Percentiles rank a stretch among this genome's conserved stretches.
phyloP scores from a whole-genome alignment of 2,329 filamentous ascomycete species.

The Fusarium sp. region DNA sequence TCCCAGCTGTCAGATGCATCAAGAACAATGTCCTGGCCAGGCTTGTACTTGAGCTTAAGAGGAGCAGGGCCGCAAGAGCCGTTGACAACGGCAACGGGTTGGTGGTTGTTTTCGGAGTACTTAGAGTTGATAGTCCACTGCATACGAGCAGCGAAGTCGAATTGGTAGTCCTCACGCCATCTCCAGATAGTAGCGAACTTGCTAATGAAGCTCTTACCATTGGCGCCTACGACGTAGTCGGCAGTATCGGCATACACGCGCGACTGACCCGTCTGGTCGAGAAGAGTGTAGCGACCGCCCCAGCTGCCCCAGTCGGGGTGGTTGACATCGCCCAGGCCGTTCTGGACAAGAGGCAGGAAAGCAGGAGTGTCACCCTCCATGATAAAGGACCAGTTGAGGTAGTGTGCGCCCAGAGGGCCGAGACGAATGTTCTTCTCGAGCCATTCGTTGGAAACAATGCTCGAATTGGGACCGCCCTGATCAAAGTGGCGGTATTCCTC shows the following conservation, averaged over 20 bases:
- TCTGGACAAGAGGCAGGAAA: conserved; percentile 3
- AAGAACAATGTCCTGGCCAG: conserved; percentile 1
- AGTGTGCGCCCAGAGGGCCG: conserved; percentile 19
- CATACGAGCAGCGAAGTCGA: conserved; percentile 31
- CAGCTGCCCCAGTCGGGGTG: conserved; percentile 30
- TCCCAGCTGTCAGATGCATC: conserved; percentile 17
- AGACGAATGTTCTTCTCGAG: conserved; percentile 7
- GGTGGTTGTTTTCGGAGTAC: conserved; percentile 9
- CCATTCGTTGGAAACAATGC: conserved; percentile 16
- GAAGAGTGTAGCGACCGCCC: conserved; percentile 23
- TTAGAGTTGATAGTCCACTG: conserved; percentile 18
- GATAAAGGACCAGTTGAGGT: conserved; percentile 13
- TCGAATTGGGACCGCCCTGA: conserved; percentile 14
- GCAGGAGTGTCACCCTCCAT: conserved; percentile 32
- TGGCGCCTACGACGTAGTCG: conserved; percentile 10
- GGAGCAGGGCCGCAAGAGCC: background rate
- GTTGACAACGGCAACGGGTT: background rate
- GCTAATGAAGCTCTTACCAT: conserved; percentile 15
- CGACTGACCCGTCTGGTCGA: conserved; percentile 2
- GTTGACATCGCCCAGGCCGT: conserved; percentile 13
- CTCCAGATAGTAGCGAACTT: conserved; percentile 30
- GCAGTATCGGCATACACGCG: conserved; percentile 14
- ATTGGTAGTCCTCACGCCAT: conserved; percentile 27
- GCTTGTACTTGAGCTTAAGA: background rate
- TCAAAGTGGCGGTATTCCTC: conserved; percentile 28